Percentiles rank a stretch among this genome's conserved stretches.
Conservation (phyloP, 1,284 basidiomycete genomes). For the Ganoderma multipileum region DNA sequence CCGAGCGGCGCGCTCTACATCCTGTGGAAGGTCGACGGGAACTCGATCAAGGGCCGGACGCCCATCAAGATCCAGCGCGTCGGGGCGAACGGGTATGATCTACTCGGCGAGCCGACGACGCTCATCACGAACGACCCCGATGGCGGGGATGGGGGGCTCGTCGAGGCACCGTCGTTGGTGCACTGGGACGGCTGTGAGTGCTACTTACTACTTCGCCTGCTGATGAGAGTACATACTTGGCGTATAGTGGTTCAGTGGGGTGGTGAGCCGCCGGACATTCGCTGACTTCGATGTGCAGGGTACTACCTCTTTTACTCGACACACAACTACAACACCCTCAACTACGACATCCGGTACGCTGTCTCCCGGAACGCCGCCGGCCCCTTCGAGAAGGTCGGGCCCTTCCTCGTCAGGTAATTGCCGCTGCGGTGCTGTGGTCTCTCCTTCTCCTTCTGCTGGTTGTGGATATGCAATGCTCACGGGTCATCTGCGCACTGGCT, state of each 20-base stretch:
- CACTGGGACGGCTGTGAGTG: conserved; percentile 14
- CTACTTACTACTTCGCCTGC: too few relatives aligned
- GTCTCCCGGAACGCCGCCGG: conserved; percentile 30
- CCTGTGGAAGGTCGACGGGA: conserved; percentile 36
- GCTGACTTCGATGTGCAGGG: not conserved
- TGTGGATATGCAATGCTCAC: too few relatives aligned
- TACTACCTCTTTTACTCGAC: conserved; percentile 34
- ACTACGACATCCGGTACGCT: conserved; percentile 35
- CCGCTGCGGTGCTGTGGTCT: too few relatives aligned
- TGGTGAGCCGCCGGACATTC: not conserved
- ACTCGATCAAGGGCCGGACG: conserved; percentile 22
- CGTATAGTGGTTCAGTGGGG: too few relatives aligned
- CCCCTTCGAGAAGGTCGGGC: conserved; percentile 31
- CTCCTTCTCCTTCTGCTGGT: too few relatives aligned
- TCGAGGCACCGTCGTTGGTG: conserved; percentile 31
- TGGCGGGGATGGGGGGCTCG: conserved; percentile 35
- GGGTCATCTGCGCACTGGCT: too few relatives aligned
- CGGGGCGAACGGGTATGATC: conserved; percentile 33
- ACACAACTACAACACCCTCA: conserved; percentile 30
- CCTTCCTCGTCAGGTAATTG: conserved; percentile 13
- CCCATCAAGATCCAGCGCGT: conserved; percentile 22
- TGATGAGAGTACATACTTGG: too few relatives aligned
- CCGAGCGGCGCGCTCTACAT: conserved; percentile 28
- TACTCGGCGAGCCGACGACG: conserved; percentile 25
- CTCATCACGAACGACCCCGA: conserved; percentile 20